Percentiles rank a stretch among this genome's conserved stretches.
phyloP scores from a whole-genome alignment of 2,329 filamentous ascomycete species.

The Cryphonectria japonica region DNA sequence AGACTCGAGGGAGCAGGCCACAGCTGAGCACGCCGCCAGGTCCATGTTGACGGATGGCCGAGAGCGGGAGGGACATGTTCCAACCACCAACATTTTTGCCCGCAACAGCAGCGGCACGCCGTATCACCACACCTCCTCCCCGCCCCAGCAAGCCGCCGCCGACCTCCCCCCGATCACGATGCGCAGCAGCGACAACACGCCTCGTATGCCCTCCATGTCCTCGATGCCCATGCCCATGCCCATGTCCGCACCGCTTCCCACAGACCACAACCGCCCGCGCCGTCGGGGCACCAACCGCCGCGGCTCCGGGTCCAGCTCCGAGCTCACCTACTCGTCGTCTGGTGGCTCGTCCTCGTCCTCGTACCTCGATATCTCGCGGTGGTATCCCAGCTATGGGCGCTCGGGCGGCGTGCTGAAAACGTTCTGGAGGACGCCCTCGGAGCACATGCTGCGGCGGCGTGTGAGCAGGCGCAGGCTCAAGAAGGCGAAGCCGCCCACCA shows the following conservation, averaged over 20 bases:
- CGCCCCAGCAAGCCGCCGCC: slow-evolving; percentile 13
- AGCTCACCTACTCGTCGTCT: slow-evolving; percentile 52
- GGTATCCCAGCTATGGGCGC: slow-evolving; percentile 50
- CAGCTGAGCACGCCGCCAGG: slow-evolving; percentile 32
- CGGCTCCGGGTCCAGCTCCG: slow-evolving; percentile 37
- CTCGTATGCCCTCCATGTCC: slow-evolving; percentile 4
- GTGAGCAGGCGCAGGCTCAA: slow-evolving; percentile 46
- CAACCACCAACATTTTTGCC: slow-evolving; percentile 13
- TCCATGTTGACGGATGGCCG: slow-evolving; percentile 16
- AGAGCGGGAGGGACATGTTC: neutral
- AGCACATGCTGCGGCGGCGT: slow-evolving; percentile 50
- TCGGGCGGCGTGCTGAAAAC: slow-evolving; percentile 60
- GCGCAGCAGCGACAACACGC: slow-evolving; percentile 23
- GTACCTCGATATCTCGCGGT: slow-evolving; percentile 67
- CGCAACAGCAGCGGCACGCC: slow-evolving; percentile 16
- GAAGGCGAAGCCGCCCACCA: slow-evolving; percentile 44
- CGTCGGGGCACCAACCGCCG: slow-evolving; percentile 19
- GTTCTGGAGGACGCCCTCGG: slow-evolving; percentile 66
- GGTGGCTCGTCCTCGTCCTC: slow-evolving; percentile 49
- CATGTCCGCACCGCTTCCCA: slow-evolving; percentile 10
- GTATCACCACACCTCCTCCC: slow-evolving; percentile 13
- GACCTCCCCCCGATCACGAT: slow-evolving; percentile 21
- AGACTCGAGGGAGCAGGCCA: slow-evolving; percentile 46
- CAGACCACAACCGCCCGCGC: slow-evolving; percentile 17
- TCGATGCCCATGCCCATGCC: neutral